Conservation (phyloP, 208 protist genomes). For the Phytomonas sp. region DNA sequence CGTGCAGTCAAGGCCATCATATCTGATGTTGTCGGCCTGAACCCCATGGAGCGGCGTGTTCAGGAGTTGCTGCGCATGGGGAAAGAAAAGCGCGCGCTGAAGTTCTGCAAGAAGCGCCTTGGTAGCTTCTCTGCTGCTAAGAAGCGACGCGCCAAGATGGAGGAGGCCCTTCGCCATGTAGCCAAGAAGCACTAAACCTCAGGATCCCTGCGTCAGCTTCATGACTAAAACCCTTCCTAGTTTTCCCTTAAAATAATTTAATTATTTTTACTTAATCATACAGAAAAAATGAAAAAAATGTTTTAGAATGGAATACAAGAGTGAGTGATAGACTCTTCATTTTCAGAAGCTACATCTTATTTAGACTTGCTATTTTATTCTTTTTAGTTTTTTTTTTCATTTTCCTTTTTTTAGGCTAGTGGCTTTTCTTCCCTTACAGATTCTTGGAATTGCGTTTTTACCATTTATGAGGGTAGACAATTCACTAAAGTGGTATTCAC, state of each 20-base stretch:
- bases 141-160: slow-evolving; percentile 90
- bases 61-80: slow-evolving; percentile 92
- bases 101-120: slow-evolving; percentile 92
- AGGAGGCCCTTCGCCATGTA: slow-evolving; percentile 81
- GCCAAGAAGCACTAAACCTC: slow-evolving; percentile 33
- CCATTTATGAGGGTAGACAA: not conserved
- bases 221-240: not conserved
- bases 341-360: not conserved
- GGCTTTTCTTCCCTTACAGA: not conserved
- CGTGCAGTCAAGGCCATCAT: slow-evolving; percentile 89
- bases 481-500: not conserved
- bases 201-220: not conserved
- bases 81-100: slow-evolving; percentile 93
- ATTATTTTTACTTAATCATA: slow-evolving; percentile 13
- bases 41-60: slow-evolving; percentile 89
- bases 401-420: not conserved
- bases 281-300: slow-evolving; percentile 4
- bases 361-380: not conserved
- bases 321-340: not conserved
- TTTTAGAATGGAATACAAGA: not conserved
- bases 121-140: slow-evolving; percentile 84
- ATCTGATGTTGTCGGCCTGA: slow-evolving; percentile 83
- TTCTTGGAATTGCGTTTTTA: slow-evolving; percentile 7
- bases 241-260: slow-evolving; percentile 14
- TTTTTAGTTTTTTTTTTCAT: not conserved